Base-by-base conservation (phyloP, 1,139 yeast species). In the Debaryomyces fabryi region DNA sequence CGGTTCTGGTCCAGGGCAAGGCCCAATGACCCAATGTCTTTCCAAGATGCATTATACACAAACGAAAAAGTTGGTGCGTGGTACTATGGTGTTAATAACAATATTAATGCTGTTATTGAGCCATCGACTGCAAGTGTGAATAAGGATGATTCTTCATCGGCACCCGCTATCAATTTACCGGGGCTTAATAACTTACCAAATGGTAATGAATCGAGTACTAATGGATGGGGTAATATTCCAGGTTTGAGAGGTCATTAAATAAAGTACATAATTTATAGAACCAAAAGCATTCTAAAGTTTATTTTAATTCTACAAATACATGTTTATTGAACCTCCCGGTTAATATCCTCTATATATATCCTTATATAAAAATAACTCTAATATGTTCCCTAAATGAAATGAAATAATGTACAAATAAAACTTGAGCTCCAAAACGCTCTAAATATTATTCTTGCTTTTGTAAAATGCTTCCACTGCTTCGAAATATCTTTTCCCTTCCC, bases 1-100 rank as follows among this genome's bases (percentile, higher is more conserved):
- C 72, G 97, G 52, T 89, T 93, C 69, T 93, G 99, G 99, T 85
- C 93, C 32, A 77, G 99, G 46, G 88, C 96, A 1, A 77, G 96
- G 62, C 98, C 97, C 1, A 87, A 86, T 57, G 99, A 93, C 68
- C 87, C 90, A 0, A 81, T 80, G 63, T 88, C 92, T 2, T 90
- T 84, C 69, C 82, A 85, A 55, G 97, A 92, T 65, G 86, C 91
- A 18, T 84, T 89, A 51, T 71, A 71, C 48, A 83, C 88, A 12
- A 83, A 83, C 60, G 86, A 85, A 45, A 86, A 86, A 59, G 76
- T 75, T 46, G 88, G 86, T 38, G 87, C 88, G 2, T 84, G 90
- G 89, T 85, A 82, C 64, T 83, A 83, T 57, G 84, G 84, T 18
- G 85, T 83, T 39, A 84, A 84, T 59, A 83, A 83, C 60, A 81